Evolutionary conservation across 164 flowering plant genomes (phyloP).

Genomic region (Stephania japonica): DNA sequence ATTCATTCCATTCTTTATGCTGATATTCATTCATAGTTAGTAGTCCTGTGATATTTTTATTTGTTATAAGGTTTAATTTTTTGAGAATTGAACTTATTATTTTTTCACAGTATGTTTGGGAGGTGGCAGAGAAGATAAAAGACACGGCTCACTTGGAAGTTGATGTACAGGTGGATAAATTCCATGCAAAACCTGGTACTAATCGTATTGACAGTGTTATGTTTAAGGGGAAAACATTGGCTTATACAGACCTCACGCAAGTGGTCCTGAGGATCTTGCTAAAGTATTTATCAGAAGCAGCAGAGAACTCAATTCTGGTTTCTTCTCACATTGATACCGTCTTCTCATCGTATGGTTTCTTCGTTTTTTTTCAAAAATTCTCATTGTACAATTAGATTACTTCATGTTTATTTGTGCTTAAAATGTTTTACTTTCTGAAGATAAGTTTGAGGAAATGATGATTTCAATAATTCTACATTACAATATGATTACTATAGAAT

Average conservation of each 20-base stretch:
- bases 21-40: not conserved
- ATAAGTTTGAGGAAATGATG: not conserved
- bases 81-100: constrained; percentile 8
- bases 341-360: constrained; percentile 72
- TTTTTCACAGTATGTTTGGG: constrained; percentile 58
- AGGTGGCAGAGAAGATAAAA: constrained; percentile 55
- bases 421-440: too few species aligned
- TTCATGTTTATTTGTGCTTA: too few species aligned
- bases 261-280: constrained; percentile 70
- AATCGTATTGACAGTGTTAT: constrained; percentile 60
- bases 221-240: constrained; percentile 73
- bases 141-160: constrained; percentile 87
- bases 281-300: constrained; percentile 62
- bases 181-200: constrained; percentile 66
- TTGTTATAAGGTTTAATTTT: constrained; percentile 7
- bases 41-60: not conserved
- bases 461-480: not conserved
- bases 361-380: constrained; percentile 8
- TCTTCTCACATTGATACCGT: constrained; percentile 97
- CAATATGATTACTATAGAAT: not conserved
- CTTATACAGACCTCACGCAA: constrained; percentile 81
- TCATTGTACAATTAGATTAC: not conserved
- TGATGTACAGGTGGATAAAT: constrained; percentile 74
- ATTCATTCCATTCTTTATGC: not conserved
- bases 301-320: constrained; percentile 70